Base-by-base conservation (phyloP, 495 filamentous ascomycete genomes). In the Aspergillus carlsbadensis region DNA sequence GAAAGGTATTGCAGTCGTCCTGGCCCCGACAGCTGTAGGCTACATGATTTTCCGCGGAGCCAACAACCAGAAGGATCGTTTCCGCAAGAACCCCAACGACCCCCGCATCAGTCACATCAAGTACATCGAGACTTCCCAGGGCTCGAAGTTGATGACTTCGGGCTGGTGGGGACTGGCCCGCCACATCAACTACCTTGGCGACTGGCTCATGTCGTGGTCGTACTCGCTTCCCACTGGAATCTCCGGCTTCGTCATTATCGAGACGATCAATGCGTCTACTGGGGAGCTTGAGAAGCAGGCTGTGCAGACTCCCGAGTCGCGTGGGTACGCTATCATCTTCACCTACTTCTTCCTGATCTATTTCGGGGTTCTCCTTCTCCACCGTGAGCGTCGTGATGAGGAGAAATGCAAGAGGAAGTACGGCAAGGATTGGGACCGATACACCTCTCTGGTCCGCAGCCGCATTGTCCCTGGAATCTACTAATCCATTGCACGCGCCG, bases 161-260 rank as follows among this genome's bases (percentile, higher is more conserved):
- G 94, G 94, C 26, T 98, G 95, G 95, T 98, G 94, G 95, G 95
- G 94, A 36, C 74, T 81, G 18, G 87, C 91, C 11, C 81, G 95
- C 15, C 95, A 98, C 69, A 93, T 97, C 78, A 98, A 98, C 75
- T 98, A 98, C 69, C 71, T 96, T n/a, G 95, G 93, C 36, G 94
- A 98, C 72, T 98, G 93, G 93, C 73, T 92, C 50, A 90, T 96
- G 85, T 82, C 86, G 14, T 98, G 92, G 90, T 85, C 90, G 0
- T 98, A 93, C 71, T 89, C 86, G 56, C 77, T 98, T 18, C 94
- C 95, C 0, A 97, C 94, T 6, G 91, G 91, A 5, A 73, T 96
- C 53, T 87, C 92, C 0, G 92, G 92, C 24, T 96, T 91, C 66
- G 70, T 80, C 54, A 81, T 84, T 22, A 68, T 77, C 46, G 68